Evolutionary conservation across 179 eudicot genomes (phyloP).

Genomic region (Corrigiola litoralis): DNA sequence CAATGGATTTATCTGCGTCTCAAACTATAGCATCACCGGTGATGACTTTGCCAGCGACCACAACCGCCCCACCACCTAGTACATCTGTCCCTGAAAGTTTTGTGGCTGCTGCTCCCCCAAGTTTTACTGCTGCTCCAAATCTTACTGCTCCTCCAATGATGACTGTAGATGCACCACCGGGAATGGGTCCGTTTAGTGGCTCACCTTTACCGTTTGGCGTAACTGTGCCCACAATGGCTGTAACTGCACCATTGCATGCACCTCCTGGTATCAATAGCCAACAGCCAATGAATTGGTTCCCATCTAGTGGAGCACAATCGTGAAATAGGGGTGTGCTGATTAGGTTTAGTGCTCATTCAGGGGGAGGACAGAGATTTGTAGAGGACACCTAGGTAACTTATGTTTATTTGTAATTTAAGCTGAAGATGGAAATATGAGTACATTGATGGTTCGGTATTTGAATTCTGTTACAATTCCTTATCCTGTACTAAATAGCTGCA

Average conservation of each 20-base stretch:
- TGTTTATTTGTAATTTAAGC: slow-evolving; percentile 25
- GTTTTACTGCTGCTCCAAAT: not conserved
- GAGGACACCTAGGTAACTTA: slow-evolving; percentile 20
- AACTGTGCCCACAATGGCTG: slow-evolving; percentile 9
- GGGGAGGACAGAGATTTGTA: slow-evolving; percentile 19
- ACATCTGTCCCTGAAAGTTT: not conserved
- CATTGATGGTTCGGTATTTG: slow-evolving; percentile 13
- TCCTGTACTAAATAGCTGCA: slow-evolving; percentile 5
- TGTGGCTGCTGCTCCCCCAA: not conserved
- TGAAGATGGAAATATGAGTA: slow-evolving; percentile 9
- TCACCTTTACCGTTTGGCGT: slow-evolving; percentile 3
- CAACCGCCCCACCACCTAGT: not conserved
- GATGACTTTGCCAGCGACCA: not conserved
- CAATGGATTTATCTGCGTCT: slow-evolving; percentile 1
- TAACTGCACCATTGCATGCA: slow-evolving; percentile 10
- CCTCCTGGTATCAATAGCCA: slow-evolving; percentile 6
- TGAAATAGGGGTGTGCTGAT: slow-evolving; percentile 19
- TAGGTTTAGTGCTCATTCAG: slow-evolving; percentile 24
- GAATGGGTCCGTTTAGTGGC: too few relatives aligned
- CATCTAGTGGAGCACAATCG: slow-evolving; percentile 12
- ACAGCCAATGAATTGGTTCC: slow-evolving; percentile 23
- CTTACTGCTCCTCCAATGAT: not conserved
- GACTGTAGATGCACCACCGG: slow-evolving; percentile 1
- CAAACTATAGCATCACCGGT: not conserved
- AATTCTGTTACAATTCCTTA: slow-evolving; percentile 3